Evolutionary conservation across 2,329 filamentous ascomycete species (phyloP).

Genomic region (Tolypocladium amazonense): DNA sequence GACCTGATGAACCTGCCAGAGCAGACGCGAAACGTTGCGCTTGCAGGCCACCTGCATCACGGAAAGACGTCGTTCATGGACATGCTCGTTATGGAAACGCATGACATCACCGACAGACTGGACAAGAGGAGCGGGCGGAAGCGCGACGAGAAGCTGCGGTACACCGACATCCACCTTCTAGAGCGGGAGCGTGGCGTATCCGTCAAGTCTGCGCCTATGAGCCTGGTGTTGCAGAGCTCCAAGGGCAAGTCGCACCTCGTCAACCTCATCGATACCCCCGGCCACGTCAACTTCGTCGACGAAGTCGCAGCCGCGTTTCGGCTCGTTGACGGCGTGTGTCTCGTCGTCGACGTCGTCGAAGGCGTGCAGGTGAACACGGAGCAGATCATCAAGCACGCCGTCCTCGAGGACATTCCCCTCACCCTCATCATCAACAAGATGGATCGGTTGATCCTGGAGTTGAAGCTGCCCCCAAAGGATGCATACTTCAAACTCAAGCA

Average conservation of each 20-base stretch:
- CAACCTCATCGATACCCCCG: constrained; percentile 92
- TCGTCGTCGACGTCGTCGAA: constrained; percentile 93
- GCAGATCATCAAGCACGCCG: constrained; percentile 91
- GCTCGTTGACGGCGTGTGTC: constrained; percentile 80
- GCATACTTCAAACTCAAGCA: constrained; percentile 99
- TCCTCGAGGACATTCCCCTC: constrained; percentile 79
- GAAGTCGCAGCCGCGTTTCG: constrained; percentile 85
- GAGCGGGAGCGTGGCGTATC: constrained; percentile 86
- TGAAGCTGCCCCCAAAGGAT: constrained; percentile 87
- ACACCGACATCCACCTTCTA: constrained; percentile 84
- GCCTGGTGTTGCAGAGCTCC: constrained; percentile 74
- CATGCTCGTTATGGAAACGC: constrained; percentile 93
- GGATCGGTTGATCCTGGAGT: constrained; percentile 86
- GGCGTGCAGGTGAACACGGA: constrained; percentile 98
- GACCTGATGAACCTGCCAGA: constrained; percentile 95
- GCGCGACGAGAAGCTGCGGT: constrained; percentile 81
- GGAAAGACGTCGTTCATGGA: constrained; percentile 98
- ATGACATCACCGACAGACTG: constrained; percentile 69
- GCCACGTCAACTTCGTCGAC: constrained; percentile 97
- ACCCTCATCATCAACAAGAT: constrained; percentile 95
- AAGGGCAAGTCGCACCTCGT: constrained; percentile 91
- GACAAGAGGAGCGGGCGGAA: constrained; percentile 74
- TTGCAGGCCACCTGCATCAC: constrained; percentile 90
- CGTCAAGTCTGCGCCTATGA: constrained; percentile 91
- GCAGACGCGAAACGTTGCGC: constrained; percentile 83